Base-by-base conservation (phyloP, 1,139 yeast species). In the Candida sanyaensis region DNA sequence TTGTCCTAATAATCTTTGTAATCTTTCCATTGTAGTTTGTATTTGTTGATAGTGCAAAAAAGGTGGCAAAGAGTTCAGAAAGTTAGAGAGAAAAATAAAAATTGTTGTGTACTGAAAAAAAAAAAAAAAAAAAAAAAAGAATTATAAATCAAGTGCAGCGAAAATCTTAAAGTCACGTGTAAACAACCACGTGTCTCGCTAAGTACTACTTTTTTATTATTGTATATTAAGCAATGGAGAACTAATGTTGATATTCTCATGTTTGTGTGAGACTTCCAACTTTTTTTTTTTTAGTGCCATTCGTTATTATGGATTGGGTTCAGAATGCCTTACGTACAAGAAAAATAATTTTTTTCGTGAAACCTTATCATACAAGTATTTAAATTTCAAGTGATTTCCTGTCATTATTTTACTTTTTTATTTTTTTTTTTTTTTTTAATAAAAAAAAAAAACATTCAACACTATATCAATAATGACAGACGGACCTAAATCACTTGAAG, bases 1-100 rank as follows among this genome's bases (percentile, higher is more conserved):
- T 46, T 82, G 80, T 39, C 86, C 88, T 61, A 83, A 72, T 58
- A 86, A 71, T 73, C 92, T 77, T 62, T 86, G 93, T 65, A 86
- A 74, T 73, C 89, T 80, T 65, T 86, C 90, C 93, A 86, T 86
- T 10, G 43, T 43, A 2, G 29, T 36, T 36, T 26, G 38, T 43
- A 42, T 41, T 37, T 13, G 41, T 26, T 43, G 44, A 27, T 40
- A 38, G 31, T 43, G 17, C 31, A 28, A 31, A 17, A 17, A n/a
- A 36, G 37, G 37, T 37, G 40, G 34, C 37, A 36, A 37, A 37
- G 23, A 29, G 23, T 27, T 28, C 28, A 32, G 42, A 34, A 44
- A 17, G 31, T 29, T 32, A 41, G 11, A 23, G n/a, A 21, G 31
- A 37, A 32, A 43, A 43, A 37, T 11, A 28, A 37, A 23, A 26